Base-by-base conservation (phyloP, 257 asterid genomes). In the Solanum pinnatisectum region DNA sequence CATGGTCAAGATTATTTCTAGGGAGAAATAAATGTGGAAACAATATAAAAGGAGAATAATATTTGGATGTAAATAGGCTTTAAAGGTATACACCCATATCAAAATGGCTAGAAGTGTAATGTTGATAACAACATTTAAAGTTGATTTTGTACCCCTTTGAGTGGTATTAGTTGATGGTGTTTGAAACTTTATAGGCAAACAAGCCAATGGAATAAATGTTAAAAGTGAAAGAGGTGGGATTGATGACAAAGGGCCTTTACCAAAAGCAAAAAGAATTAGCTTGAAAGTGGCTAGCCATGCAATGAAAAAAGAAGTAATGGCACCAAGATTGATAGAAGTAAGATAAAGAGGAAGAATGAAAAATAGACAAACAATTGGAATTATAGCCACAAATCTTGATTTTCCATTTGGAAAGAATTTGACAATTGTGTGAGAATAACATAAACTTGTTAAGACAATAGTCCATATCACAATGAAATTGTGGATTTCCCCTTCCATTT, bases 201-300 rank as follows among this genome's bases (percentile, higher is more conserved):
- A 91, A 5, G 95, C 95, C 11, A 93, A 49, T 88, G 91, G 90
- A 22, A 95, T 86, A 85, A 94, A 94, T 39, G 90, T 84, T 37
- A 91, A 56, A 30, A 93, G 52, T 3, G 93, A 90, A 83, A 90
- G 60, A 0, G 93, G 91, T 13, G 93, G 91, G 13, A 20, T 39
- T 7, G 93, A 87, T 7, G 86, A 76, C 10, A 93, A 82, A 36
- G 95, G 94, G 87, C 94, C 95, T 89, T 87, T 12, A 22, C 87
- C 85, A 82, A 90, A 89, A 87, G 95, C 92, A 25, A 94, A 94
- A 35, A 92, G 95, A 6, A 92, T 59, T 3, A 94, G 88, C 37
- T 93, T 94, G 91, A 93, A 93, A 86, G n/a, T 92, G 10, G 94
- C 94, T 22, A 94, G 93, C 95, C 95, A 94, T 4, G 94, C 89